These are phyloP conservation scores for Conticribra guillardii DNA, from an alignment of 108 stramenopile species.

Conservation along the genomic window DNA sequence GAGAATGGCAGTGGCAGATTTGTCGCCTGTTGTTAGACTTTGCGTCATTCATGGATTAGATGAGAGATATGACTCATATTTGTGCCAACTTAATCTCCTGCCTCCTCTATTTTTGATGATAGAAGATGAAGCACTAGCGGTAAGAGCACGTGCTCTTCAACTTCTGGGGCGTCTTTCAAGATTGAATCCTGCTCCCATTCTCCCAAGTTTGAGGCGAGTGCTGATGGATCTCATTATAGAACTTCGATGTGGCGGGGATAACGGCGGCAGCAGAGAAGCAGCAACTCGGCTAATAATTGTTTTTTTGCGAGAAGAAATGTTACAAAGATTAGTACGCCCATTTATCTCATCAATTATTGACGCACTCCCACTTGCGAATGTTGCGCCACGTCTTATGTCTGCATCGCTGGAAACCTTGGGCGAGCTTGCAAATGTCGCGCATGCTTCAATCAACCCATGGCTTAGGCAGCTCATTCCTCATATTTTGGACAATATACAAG, in stretches of 20 bases:
- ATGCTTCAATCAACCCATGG: conserved; percentile 83
- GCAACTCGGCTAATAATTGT: conserved; percentile 82
- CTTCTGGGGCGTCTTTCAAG: conserved; percentile 87
- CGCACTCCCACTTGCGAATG: conserved; percentile 68
- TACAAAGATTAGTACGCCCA: conserved; percentile 78
- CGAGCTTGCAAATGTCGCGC: conserved; percentile 86
- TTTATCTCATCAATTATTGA: conserved; percentile 72
- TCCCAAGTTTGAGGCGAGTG: conserved; percentile 78
- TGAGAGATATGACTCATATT: conserved; percentile 83
- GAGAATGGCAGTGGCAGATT: conserved; percentile 85
- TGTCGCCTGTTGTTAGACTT: conserved; percentile 79
- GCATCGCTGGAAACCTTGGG: conserved; percentile 93
- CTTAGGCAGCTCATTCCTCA: conserved; percentile 83
- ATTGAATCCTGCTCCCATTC: conserved; percentile 86
- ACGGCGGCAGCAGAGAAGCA: conserved; percentile 71
- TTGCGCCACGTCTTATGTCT: conserved; percentile 73
- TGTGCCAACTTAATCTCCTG: conserved; percentile 84
- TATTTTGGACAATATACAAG: conserved; percentile 88
- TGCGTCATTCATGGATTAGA: conserved; percentile 86
- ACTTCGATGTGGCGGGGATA: conserved; percentile 76
- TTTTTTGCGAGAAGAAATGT: conserved; percentile 75
- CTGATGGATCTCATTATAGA: conserved; percentile 78
- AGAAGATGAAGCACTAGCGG: conserved; percentile 86
- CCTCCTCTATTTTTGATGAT: conserved; percentile 83
- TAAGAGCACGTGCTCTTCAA: conserved; percentile 81